These are phyloP conservation scores for Podaxis sp. DNA, from an alignment of 768 basidiomycete species.

Conservation along the genomic window DNA sequence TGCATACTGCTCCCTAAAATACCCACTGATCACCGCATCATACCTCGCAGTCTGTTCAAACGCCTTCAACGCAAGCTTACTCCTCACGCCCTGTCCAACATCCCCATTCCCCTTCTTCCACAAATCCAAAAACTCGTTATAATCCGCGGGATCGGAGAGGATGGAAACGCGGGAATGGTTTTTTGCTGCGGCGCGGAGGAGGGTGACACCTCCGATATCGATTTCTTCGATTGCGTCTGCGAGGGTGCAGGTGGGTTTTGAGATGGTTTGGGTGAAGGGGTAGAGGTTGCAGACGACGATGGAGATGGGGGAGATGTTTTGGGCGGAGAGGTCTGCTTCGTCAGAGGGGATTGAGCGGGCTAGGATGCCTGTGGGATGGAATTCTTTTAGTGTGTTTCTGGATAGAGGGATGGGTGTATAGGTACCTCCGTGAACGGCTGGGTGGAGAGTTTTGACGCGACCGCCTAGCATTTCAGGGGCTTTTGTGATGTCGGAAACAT, in stretches of 20 bases:
- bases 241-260: constrained; percentile 85
- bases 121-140: constrained; percentile 74
- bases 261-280: constrained; percentile 91
- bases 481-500: constrained; percentile 96
- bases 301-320: constrained; percentile 88
- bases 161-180: constrained; percentile 94
- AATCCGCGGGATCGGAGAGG: constrained; percentile 87
- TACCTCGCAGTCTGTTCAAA: constrained; percentile 96
- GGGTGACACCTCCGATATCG: constrained; percentile 97
- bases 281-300: constrained; percentile 99
- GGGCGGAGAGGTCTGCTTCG: constrained; percentile 77
- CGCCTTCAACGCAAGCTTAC: constrained; percentile 89
- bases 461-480: constrained; percentile 99
- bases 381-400: constrained; percentile 11
- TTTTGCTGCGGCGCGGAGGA: constrained; percentile 96
- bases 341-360: constrained; percentile 92
- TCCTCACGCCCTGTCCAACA: constrained; percentile 69
- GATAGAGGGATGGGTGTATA: not conserved
- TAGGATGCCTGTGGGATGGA: constrained; percentile 72
- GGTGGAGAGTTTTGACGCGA: constrained; percentile 96
- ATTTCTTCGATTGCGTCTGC: constrained; percentile 96
- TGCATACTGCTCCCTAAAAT: constrained; percentile 96
- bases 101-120: constrained; percentile 73
- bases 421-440: constrained; percentile 93
- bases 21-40: constrained; percentile 93